phyloP scores from a whole-genome alignment of 140 eudicot genomes.

The Bidens hawaiensis region DNA sequence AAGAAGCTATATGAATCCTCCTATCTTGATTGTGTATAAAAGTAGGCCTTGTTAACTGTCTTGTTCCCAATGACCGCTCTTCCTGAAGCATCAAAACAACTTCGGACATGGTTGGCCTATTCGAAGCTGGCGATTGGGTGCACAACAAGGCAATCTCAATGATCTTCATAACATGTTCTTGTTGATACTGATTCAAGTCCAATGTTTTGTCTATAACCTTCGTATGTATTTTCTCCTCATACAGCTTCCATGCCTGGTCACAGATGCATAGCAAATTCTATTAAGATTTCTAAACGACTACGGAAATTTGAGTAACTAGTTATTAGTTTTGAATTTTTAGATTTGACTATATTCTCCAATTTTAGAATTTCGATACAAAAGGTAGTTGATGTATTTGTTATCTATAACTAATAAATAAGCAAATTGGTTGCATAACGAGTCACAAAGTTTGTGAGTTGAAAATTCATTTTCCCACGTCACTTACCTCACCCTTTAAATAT shows the following conservation, averaged over 20 bases:
- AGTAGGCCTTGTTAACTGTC: constrained; percentile 24
- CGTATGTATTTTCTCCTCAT: constrained; percentile 33
- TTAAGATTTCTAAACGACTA: background rate
- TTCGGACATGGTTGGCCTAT: constrained; percentile 41
- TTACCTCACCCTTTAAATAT: too few relatives aligned
- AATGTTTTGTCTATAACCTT: constrained; percentile 37
- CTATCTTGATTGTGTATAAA: constrained; percentile 21
- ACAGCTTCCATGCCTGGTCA: constrained; percentile 50
- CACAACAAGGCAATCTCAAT: constrained; percentile 37
- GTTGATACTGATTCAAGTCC: constrained; percentile 17
- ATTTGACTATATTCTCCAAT: too few relatives aligned
- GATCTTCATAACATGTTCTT: constrained; percentile 28
- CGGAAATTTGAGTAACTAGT: too few relatives aligned
- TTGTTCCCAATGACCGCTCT: constrained; percentile 14
- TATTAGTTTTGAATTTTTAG: too few relatives aligned
- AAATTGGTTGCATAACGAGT: too few relatives aligned
- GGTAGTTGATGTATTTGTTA: too few relatives aligned
- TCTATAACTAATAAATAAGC: too few relatives aligned
- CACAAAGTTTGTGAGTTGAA: too few relatives aligned
- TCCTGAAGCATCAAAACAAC: constrained; percentile 34
- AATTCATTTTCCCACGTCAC: too few relatives aligned
- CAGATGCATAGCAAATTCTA: background rate
- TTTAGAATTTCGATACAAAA: too few relatives aligned
- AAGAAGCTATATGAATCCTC: constrained; percentile 17
- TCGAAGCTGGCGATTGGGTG: constrained; percentile 24